Conservation (phyloP, 495 filamentous ascomycete genomes). For the Neurospora sp. region DNA sequence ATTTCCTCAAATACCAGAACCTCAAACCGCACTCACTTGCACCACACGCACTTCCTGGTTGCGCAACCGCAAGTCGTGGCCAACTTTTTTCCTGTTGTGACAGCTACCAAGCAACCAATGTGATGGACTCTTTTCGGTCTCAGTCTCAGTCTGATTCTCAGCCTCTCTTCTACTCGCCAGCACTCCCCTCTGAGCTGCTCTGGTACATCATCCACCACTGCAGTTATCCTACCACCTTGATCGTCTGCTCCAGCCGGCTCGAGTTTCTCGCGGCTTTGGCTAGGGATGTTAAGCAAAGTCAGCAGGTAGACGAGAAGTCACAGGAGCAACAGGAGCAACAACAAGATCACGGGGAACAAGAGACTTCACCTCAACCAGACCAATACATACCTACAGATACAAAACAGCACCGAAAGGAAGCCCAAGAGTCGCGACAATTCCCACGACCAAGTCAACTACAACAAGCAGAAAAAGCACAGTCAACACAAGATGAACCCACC, state of each 20-base stretch:
- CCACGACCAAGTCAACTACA: neutral
- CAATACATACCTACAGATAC: neutral
- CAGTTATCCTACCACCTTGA: constrained; percentile 44
- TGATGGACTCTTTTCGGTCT: neutral
- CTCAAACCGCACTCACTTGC: neutral
- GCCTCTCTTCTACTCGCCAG: constrained; percentile 39
- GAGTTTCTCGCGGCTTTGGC: constrained; percentile 47
- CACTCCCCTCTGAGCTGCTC: constrained; percentile 51
- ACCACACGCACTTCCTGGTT: neutral
- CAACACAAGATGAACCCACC: neutral
- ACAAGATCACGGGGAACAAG: neutral
- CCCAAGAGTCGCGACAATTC: neutral
- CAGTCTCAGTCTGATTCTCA: constrained; percentile 4
- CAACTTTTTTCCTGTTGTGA: neutral
- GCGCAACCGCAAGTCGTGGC: neutral
- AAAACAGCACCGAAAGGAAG: neutral
- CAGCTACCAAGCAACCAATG: neutral
- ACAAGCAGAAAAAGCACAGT: neutral
- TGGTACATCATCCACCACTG: constrained; percentile 50
- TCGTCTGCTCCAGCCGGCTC: constrained; percentile 59
- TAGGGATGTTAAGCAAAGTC: constrained; percentile 15
- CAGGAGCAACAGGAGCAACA: neutral
- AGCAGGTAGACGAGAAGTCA: neutral
- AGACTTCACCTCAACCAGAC: neutral
- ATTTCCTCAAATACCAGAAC: neutral